Base-by-base conservation (phyloP, 164 flowering plant genomes). In the Sextonia rubra region DNA sequence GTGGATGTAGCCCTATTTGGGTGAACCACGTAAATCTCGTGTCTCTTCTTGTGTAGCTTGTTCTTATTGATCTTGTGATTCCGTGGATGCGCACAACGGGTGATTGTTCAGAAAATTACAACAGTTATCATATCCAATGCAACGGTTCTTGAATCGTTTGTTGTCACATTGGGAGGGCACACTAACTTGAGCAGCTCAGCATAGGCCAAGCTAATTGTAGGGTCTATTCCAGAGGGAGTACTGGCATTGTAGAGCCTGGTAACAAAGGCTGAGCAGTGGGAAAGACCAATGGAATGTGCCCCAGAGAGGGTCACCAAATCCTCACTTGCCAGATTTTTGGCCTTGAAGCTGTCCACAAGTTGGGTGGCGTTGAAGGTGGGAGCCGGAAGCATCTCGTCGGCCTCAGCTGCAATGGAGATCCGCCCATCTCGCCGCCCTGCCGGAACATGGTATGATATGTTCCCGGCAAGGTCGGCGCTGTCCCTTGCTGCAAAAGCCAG, bases 161-260 rank as follows among this genome's bases (percentile, higher is more conserved):
- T 18, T 1, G 26, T 37, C 26, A 15, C 48, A 23, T 76, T 77
- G 15, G 71, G 3, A 12, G 75, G 68, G 29, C 75, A 73, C 68
- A 25, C 9, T 24, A 12, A 32, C 30, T 14, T 48, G 25, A 73
- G 69, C 58, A 64, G 64, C 47, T 17, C 12, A 7, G 71, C 76
- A 29, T 49, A 73, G 20, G 48, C 47, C 3, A 18, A 18, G 24
- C 67, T 52, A 4, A 73, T n/a, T 23, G 76, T 49, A 3, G 71
- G 76, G n/a, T 73, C 76, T 37, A 9, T 7, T 7, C 3, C 17
- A 27, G 15, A 8, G 26, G 64, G 23, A 47, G n/a, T 18, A 47
- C 27, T 83, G 81, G 86, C 82, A 63, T 55, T 22, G 27, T 55
- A 73, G 71, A 73, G 76, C n/a, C 71, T 62, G 22, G 37, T n/a